Evolutionary conservation across 2,329 filamentous ascomycete genomes (phyloP).

Genomic region (Bipolaris sorokiniana): DNA sequence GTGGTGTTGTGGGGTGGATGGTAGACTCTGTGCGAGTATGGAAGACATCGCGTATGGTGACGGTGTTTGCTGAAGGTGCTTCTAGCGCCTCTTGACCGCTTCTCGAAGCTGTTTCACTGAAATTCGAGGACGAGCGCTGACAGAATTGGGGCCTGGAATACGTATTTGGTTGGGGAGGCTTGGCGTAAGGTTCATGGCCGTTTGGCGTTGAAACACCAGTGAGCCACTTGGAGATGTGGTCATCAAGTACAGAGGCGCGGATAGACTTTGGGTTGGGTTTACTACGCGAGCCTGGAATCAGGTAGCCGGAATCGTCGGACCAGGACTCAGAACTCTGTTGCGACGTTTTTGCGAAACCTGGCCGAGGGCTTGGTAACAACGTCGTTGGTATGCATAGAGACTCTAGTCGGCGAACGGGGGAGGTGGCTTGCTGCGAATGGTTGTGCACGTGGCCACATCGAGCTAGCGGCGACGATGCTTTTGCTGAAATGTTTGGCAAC

Average conservation of each 20-base stretch:
- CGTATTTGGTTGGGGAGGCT: too few species aligned
- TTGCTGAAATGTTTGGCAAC: constrained; percentile 34
- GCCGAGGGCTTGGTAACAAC: neutral
- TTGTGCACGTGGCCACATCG: neutral
- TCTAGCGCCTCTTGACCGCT: neutral
- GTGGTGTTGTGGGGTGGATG: neutral
- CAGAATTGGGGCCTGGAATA: neutral
- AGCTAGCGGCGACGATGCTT: constrained; percentile 9
- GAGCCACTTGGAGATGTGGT: constrained; percentile 30
- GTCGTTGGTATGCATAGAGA: constrained; percentile 10
- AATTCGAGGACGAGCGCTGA: neutral
- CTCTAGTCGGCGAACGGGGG: neutral
- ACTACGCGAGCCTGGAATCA: constrained; percentile 12
- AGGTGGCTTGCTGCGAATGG: neutral
- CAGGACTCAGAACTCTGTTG: constrained; percentile 30
- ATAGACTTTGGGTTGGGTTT: neutral
- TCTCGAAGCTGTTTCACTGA: neutral
- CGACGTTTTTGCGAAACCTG: constrained; percentile 3
- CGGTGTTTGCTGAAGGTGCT: too few species aligned
- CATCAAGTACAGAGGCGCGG: constrained; percentile 5
- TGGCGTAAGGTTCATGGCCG: neutral
- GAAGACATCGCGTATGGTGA: too few species aligned
- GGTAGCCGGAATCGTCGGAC: constrained; percentile 38
- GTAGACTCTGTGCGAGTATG: neutral
- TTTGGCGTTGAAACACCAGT: constrained; percentile 6